Conservation (phyloP, 306 rosid genomes). For the Trifolium pratense region DNA sequence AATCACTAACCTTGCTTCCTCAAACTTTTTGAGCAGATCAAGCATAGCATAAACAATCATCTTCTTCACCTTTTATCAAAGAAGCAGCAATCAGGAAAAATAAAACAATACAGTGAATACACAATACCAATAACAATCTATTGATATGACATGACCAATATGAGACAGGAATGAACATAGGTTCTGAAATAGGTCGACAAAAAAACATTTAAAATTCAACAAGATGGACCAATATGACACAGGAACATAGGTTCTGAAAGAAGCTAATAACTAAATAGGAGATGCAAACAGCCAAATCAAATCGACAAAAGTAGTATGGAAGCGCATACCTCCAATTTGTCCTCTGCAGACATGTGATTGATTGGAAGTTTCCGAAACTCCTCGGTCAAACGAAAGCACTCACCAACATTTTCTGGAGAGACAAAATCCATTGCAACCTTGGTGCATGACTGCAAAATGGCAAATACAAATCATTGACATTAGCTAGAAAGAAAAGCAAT, state of each 20-base stretch:
- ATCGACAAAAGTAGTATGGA: not conserved
- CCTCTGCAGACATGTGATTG: slow-evolving; percentile 69
- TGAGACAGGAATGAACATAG: not conserved
- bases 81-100: slow-evolving; percentile 9
- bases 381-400: slow-evolving; percentile 75
- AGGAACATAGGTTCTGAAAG: too few relatives aligned
- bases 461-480: not conserved
- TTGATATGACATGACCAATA: too few relatives aligned
- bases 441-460: slow-evolving; percentile 71
- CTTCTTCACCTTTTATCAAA: slow-evolving; percentile 70
- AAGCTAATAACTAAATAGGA: not conserved
- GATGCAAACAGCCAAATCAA: not conserved
- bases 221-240: too few relatives aligned
- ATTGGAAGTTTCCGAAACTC: slow-evolving; percentile 81
- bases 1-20: slow-evolving; percentile 54
- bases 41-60: slow-evolving; percentile 62
- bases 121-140: slow-evolving; percentile 1
- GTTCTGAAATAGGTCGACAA: not conserved
- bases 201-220: too few relatives aligned
- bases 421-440: slow-evolving; percentile 90
- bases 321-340: slow-evolving; percentile 76
- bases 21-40: slow-evolving; percentile 35
- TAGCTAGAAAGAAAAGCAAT: not conserved
- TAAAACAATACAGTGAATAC: not conserved
- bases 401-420: slow-evolving; percentile 82